A percentile compares a stretch with the other conserved stretches of the same genome.
Evolutionary conservation across 306 rosid species (phyloP).

Genomic region (Castanea mollissima): DNA sequence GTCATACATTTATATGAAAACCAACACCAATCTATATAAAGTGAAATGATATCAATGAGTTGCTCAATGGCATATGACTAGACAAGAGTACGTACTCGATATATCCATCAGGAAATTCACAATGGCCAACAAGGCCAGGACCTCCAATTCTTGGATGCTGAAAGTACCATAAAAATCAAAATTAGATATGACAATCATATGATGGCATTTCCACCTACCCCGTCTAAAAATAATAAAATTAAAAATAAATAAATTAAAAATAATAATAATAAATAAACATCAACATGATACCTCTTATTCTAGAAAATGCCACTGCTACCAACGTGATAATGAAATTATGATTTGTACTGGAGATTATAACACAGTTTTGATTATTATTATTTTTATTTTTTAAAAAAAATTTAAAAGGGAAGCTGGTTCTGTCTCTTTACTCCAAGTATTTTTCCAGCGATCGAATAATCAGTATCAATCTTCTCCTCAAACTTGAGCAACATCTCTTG

Average conservation of each 20-base stretch:
- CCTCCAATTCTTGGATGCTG: conserved; percentile 96
- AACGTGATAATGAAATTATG: neutral
- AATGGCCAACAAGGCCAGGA: conserved; percentile 82
- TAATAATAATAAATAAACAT: no score
- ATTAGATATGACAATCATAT: neutral
- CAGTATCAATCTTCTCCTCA: conserved; percentile 14
- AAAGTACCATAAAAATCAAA: conserved; percentile 25
- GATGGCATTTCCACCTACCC: neutral
- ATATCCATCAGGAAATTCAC: conserved; percentile 76
- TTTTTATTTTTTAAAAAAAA: neutral
- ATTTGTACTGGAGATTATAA: neutral
- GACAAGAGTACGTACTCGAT: conserved; percentile 56
- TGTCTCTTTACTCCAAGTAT: neutral
- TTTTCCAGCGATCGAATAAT: neutral
- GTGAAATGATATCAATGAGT: neutral
- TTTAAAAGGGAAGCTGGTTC: neutral
- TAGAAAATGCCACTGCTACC: neutral
- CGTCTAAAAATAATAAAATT: no score
- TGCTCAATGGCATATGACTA: conserved; percentile 6
- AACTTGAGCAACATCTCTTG: conserved; percentile 7
- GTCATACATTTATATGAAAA: no score
- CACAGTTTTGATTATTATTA: neutral
- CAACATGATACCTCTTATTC: no score
- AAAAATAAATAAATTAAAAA: neutral
- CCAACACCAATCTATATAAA: neutral